Conservation (phyloP, 1,139 yeast species). For the Candida labiduridarum region DNA sequence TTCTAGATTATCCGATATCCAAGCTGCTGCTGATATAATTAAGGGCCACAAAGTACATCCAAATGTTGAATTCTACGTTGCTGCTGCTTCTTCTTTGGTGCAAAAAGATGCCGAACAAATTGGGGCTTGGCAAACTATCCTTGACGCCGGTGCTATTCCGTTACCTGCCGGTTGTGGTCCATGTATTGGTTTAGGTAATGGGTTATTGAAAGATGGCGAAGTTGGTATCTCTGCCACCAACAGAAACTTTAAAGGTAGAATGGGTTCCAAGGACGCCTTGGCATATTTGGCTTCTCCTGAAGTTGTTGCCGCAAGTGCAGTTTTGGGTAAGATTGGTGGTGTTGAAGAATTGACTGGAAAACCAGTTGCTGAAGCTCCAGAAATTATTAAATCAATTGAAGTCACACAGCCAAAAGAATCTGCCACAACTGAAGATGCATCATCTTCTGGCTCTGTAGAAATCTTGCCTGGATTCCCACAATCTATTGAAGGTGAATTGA, state of each 20-base stretch:
- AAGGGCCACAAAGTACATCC: slow-evolving; percentile 80
- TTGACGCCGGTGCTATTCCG: slow-evolving; percentile 93
- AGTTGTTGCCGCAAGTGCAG: slow-evolving; percentile 97
- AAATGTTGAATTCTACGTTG: slow-evolving; percentile 92
- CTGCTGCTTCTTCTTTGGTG: slow-evolving; percentile 94
- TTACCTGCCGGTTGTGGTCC: slow-evolving; percentile 99
- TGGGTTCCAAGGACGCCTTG: slow-evolving; percentile 96
- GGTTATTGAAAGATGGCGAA: slow-evolving; percentile 90
- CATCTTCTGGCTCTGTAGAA: slow-evolving; percentile 52
- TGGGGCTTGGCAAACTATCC: slow-evolving; percentile 89
- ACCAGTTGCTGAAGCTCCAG: slow-evolving; percentile 47
- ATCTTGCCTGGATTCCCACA: slow-evolving; percentile 90
- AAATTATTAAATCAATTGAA: slow-evolving; percentile 51
- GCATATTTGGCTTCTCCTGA: slow-evolving; percentile 98
- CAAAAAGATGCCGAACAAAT: slow-evolving; percentile 86
- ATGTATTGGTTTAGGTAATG: slow-evolving; percentile 96
- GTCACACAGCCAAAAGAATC: slow-evolving; percentile 34
- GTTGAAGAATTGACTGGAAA: slow-evolving; percentile 81
- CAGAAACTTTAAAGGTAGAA: slow-evolving; percentile 97
- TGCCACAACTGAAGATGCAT: slow-evolving; percentile 26
- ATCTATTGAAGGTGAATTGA: slow-evolving; percentile 85
- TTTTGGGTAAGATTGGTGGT: slow-evolving; percentile 88
- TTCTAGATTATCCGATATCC: slow-evolving; percentile 87
- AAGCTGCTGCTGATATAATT: slow-evolving; percentile 90
- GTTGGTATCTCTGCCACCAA: slow-evolving; percentile 98